phyloP scores from a whole-genome alignment of 768 basidiomycete genomes.

The Trametes cubensis region DNA sequence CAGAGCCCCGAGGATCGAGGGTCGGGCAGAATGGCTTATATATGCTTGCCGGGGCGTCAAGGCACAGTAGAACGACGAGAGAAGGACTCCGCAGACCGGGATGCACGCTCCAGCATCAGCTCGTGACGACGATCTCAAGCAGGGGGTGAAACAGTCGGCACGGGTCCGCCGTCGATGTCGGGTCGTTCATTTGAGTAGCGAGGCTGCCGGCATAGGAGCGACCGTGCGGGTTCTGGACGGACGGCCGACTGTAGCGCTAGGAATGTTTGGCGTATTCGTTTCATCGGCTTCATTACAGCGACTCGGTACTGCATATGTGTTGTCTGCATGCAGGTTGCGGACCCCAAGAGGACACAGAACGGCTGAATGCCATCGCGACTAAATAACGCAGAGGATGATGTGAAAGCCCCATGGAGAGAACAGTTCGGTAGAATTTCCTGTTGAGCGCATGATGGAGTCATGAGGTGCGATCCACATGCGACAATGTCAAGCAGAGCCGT shows the following conservation, averaged over 20 bases:
- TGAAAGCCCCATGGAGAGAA: neutral
- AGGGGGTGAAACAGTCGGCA: neutral
- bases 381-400: too few species aligned
- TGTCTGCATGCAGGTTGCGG: too few species aligned
- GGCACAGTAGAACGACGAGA: neutral
- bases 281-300: neutral
- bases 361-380: too few species aligned
- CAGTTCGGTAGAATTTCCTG: constrained; percentile 7
- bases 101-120: constrained; percentile 2
- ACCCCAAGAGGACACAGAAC: too few species aligned
- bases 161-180: neutral
- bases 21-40: neutral
- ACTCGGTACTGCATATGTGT: too few species aligned
- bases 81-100: neutral
- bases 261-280: neutral
- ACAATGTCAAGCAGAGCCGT: neutral
- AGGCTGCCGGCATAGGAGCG: neutral
- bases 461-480: neutral
- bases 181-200: neutral
- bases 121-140: constrained; percentile 1
- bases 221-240: too few species aligned
- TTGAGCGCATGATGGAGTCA: constrained; percentile 15
- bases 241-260: too few species aligned
- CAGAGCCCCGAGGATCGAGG: neutral
- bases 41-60: neutral